Evolutionary conservation across 2,329 filamentous ascomycete species (phyloP), one percentile per base, ranked within the genome.

Genomic region (Bipolaris cookei): DNA sequence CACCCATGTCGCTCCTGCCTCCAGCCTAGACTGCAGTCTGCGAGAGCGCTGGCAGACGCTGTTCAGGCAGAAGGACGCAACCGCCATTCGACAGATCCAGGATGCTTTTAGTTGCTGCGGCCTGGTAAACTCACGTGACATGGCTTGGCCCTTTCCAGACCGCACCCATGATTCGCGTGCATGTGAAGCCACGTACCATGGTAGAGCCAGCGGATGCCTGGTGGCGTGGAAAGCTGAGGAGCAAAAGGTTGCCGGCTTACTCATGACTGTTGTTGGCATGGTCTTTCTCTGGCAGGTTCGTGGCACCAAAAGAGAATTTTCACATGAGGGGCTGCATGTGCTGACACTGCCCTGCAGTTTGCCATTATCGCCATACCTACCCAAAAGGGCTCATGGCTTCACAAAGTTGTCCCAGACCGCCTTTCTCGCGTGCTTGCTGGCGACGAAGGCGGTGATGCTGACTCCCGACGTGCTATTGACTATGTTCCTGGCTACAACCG

Each of bases 61-160:
- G 55, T 90, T 80, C 64, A 71, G 62, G 0, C 63, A 67, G 0
- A 85, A 87, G 58, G 78, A 90, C 52, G 79, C 61, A 0, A 66
- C 68, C 4, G 72, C 79, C 1, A 83, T 91, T 54, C 78, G 81
- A 39, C 73, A 76, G 1, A 88, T 92, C 48, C 89, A 92, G 67
- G 86, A 91, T 68, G 72, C 81, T 0, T 82, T 90, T 30, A 70
- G 82, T 6, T 92, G 89, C 76, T 92, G 89, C 63, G 89, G 89
- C 0, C 78, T 90, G 32, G 80, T 80, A 53, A 82, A 79, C 4
- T 69, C 85, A 25, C 73, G 70, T 28, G 88, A 92, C 66, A 84
- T 83, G 63, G 83, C 84, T 0, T 90, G 83, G 78, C 89, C 89
- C 0, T 90, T 89, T 56, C 79, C 79, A 51, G 54, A 76, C 51